Percentiles rank a stretch among this genome's conserved stretches.
phyloP scores from a whole-genome alignment of 257 asterid species.

The Rhazya stricta region DNA sequence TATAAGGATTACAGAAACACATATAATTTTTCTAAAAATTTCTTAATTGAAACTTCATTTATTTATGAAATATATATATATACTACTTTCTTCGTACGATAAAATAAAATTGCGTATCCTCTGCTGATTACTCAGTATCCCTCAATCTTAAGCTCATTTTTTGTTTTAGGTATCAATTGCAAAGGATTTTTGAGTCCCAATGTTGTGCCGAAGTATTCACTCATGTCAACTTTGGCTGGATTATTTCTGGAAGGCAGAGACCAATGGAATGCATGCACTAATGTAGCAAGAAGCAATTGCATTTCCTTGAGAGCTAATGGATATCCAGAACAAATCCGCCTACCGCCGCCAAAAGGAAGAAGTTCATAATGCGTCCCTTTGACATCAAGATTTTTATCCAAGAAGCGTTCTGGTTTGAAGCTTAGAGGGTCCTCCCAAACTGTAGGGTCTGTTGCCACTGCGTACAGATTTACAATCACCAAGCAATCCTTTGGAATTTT shows the following conservation, averaged over 20 bases:
- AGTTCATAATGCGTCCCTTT: background rate
- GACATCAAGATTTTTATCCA: background rate
- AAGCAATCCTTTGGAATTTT: background rate
- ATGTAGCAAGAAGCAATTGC: background rate
- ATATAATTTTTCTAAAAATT: no score
- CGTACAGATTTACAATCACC: background rate
- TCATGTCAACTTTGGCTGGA: background rate
- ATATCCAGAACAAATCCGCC: conserved; percentile 3
- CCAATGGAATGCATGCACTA: background rate
- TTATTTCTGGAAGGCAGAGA: background rate
- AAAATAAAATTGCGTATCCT: no score
- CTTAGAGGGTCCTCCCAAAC: conserved; percentile 3
- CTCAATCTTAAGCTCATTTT: background rate
- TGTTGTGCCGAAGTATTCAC: background rate
- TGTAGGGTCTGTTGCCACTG: background rate
- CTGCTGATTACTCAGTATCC: no score
- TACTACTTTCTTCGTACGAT: no score
- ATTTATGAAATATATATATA: no score
- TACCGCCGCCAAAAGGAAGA: background rate
- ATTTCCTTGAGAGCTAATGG: conserved; percentile 2
- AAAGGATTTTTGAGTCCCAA: background rate
- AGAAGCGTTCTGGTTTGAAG: conserved; percentile 3
- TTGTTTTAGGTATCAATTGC: background rate
- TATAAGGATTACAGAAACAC: no score
- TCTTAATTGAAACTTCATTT: no score